Conservation (phyloP, 352 stramenopile species). For the Globisporangium alternatum region DNA sequence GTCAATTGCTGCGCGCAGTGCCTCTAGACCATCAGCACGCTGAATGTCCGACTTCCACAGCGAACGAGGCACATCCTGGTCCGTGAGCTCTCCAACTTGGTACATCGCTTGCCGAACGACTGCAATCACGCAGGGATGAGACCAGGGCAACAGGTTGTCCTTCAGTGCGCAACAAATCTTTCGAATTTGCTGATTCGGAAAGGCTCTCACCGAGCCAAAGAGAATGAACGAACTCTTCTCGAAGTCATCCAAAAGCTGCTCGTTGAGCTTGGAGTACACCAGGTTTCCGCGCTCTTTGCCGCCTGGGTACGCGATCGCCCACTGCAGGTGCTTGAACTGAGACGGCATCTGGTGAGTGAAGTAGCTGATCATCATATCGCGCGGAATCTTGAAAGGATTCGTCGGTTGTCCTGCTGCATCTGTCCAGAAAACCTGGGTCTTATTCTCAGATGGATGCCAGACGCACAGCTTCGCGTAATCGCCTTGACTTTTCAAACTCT, state of each 20-base stretch:
- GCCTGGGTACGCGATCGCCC: constrained; percentile 43
- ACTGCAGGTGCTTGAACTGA: constrained; percentile 26
- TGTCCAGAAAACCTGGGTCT: constrained; percentile 29
- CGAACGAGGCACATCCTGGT: constrained; percentile 20
- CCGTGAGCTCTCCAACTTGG: constrained; percentile 39
- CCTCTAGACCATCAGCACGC: not conserved
- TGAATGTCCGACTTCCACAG: constrained; percentile 45
- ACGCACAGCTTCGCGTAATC: constrained; percentile 28
- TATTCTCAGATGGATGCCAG: constrained; percentile 28
- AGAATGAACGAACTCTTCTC: constrained; percentile 29
- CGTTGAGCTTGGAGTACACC: constrained; percentile 34
- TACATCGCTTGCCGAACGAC: constrained; percentile 48
- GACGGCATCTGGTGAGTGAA: constrained; percentile 34
- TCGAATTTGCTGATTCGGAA: constrained; percentile 43
- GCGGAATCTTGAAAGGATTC: constrained; percentile 38
- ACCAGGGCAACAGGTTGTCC: constrained; percentile 43
- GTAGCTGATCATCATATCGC: constrained; percentile 20
- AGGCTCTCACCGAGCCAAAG: constrained; percentile 40
- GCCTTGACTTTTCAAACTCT: constrained; percentile 19
- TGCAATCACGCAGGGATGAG: constrained; percentile 25
- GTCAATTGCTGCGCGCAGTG: constrained; percentile 23
- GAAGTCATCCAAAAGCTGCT: constrained; percentile 19
- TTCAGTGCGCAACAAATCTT: constrained; percentile 43
- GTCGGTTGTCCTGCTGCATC: constrained; percentile 17
- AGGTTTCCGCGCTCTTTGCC: constrained; percentile 37